A percentile compares a stretch with the other conserved stretches of the same genome.
These are phyloP conservation scores for Geotrichum carabidarum DNA, from an alignment of 1,139 yeast species.

Conservation along the genomic window DNA sequence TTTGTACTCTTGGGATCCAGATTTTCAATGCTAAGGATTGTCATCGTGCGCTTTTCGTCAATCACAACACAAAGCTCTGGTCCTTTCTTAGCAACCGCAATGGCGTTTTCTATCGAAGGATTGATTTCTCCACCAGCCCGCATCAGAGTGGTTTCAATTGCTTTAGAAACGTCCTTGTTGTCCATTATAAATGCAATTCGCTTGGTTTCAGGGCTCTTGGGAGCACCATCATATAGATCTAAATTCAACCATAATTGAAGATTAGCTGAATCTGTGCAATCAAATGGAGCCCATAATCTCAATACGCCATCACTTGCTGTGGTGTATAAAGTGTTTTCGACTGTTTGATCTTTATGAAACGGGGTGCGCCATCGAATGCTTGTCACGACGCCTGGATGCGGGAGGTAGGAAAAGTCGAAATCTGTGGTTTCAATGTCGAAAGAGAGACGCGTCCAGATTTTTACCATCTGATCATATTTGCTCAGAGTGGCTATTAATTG, in stretches of 20 bases:
- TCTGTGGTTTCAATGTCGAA: constrained; percentile 62
- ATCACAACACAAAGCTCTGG: constrained; percentile 57
- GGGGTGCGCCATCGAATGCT: constrained; percentile 36
- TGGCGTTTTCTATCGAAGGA: constrained; percentile 12
- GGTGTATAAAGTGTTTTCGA: constrained; percentile 52
- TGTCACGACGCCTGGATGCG: constrained; percentile 58
- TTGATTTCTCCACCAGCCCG: constrained; percentile 22
- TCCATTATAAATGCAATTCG: constrained; percentile 54
- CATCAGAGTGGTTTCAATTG: constrained; percentile 37
- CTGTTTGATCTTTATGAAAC: constrained; percentile 26
- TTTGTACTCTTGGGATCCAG: constrained; percentile 48
- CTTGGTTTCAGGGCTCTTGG: constrained; percentile 25
- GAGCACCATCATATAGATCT: constrained; percentile 36
- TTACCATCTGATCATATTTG: constrained; percentile 58
- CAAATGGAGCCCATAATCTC: constrained; percentile 71
- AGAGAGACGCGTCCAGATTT: constrained; percentile 72
- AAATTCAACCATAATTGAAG: constrained; percentile 58
- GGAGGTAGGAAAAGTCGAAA: constrained; percentile 66
- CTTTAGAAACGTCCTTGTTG: constrained; percentile 46
- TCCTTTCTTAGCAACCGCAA: constrained; percentile 20
- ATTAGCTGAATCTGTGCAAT: constrained; percentile 36
- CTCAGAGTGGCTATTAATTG: constrained; percentile 57
- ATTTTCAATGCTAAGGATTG: constrained; percentile 49
- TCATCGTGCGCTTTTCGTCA: constrained; percentile 44
- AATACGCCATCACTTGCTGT: constrained; percentile 51